Evolutionary conservation across 1,284 basidiomycete species (phyloP).

Genomic region (Trichosporon ovoides): DNA sequence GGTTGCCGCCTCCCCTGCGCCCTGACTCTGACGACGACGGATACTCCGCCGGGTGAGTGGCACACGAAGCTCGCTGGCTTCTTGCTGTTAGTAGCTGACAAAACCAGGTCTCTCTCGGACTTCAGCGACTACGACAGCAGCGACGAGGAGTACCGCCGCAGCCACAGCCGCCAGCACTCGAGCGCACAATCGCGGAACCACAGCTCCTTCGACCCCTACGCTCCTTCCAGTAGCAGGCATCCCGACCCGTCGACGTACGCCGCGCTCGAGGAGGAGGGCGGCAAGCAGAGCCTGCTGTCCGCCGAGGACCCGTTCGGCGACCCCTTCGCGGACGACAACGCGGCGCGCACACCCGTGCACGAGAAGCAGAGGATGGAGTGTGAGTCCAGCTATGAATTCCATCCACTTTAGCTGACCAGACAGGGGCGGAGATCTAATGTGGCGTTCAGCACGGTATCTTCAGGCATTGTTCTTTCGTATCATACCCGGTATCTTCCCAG

Average conservation of each 20-base stretch:
- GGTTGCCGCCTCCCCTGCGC: constrained; percentile 45
- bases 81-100: no score
- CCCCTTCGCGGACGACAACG: constrained; percentile 62
- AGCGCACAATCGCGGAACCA: constrained; percentile 17
- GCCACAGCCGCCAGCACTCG: constrained; percentile 20
- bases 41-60: constrained; percentile 20
- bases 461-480: no score
- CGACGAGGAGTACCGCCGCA: constrained; percentile 57
- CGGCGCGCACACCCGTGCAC: constrained; percentile 43
- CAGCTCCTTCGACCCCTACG: constrained; percentile 15
- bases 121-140: constrained; percentile 85
- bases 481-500: neutral
- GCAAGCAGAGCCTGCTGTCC: constrained; percentile 34
- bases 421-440: constrained; percentile 13
- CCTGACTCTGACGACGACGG: constrained; percentile 43
- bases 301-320: constrained; percentile 75
- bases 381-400: constrained; percentile 22
- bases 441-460: neutral
- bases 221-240: neutral
- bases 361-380: constrained; percentile 50
- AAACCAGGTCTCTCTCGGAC: constrained; percentile 74
- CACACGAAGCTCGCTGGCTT: neutral
- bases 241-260: constrained; percentile 22
- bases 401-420: neutral
- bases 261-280: constrained; percentile 38